Base-by-base conservation (phyloP, 176 grass and related monocot species). In the Chloris gayana region DNA sequence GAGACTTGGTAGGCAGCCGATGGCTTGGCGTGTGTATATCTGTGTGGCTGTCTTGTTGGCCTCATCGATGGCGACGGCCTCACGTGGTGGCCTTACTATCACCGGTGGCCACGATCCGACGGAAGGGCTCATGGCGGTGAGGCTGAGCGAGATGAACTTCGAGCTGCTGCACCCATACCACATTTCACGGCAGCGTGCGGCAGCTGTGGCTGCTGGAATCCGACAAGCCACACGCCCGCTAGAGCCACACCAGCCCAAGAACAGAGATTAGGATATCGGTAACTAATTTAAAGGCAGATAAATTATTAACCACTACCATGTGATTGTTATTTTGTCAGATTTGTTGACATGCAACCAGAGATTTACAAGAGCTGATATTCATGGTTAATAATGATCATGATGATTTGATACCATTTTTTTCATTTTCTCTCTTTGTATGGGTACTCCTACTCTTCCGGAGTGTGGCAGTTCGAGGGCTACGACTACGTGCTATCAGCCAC, bases 381-480 rank as follows among this genome's bases (percentile, higher is more conserved):
- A 0, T 44, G 41, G 41, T 44, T 0, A 11, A 2, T 12, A 44
- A 44, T 44, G 41, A 12, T 44, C 41, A 44, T 44, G 41, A 44
- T 42, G 41, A 42, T 42, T 42, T 42, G 9, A 42, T 44, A 10
- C n/a, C n/a, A 10, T 1, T 44, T 44, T 44, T 44, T 0, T 12
- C n/a, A n/a, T 44, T 44, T 9, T 12, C 41, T 10, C 41, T 12
- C 9, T 44, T 2, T 13, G 12, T 44, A 44, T 1, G 59, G 69
- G 2, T 29, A 80, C 47, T 46, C 58, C 34, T 92, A 92, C 45
- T 59, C 42, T 44, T 68, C 56, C 0, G 75, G 75, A 1, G 69
- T 89, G 50, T 92, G 90, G 90, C 87, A 89, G 49, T 92, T 87
- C 46, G 83, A 92, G 78, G 83, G 80, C 9, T 60, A 87, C 25